Conservation (phyloP, 768 basidiomycete species). For the Calocera cornea region DNA sequence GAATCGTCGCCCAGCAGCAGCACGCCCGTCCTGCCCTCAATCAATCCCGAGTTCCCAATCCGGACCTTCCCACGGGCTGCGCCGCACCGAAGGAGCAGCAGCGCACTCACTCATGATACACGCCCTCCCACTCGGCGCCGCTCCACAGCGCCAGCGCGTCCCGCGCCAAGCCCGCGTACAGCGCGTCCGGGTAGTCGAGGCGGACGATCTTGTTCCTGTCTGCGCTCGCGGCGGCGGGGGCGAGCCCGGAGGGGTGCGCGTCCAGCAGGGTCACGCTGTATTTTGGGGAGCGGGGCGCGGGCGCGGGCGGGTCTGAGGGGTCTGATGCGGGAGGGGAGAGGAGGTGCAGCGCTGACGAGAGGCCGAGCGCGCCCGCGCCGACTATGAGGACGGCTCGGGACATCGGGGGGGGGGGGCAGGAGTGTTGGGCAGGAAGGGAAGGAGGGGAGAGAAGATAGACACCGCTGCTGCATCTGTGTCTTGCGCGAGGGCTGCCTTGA, state of each 20-base stretch:
- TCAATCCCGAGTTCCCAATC: too few relatives aligned
- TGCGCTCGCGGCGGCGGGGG: slow-evolving; percentile 64
- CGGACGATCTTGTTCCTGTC: slow-evolving; percentile 46
- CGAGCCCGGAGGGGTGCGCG: slow-evolving; percentile 52
- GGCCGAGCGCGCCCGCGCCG: slow-evolving; percentile 75
- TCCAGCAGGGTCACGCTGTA: slow-evolving; percentile 58
- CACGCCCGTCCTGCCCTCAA: slow-evolving; percentile 47
- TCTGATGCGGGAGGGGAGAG: slow-evolving; percentile 27
- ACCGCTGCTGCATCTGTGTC: too few relatives aligned
- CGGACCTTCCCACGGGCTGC: too few relatives aligned
- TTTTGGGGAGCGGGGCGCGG: too few relatives aligned
- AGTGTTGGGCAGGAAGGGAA: too few relatives aligned
- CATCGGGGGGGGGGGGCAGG: too few relatives aligned
- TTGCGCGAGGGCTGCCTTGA: too few relatives aligned
- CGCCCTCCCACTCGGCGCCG: slow-evolving; percentile 45
- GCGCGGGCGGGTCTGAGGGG: too few relatives aligned
- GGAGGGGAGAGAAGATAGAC: too few relatives aligned
- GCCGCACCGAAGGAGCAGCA: too few relatives aligned
- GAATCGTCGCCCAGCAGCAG: slow-evolving; percentile 35
- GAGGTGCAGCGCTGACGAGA: slow-evolving; percentile 74
- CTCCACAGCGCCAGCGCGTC: slow-evolving; percentile 72
- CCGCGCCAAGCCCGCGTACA: slow-evolving; percentile 56
- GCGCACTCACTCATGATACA: slow-evolving; percentile 86
- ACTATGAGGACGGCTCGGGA: slow-evolving; percentile 43
- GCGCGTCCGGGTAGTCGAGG: slow-evolving; percentile 53